phyloP scores from a whole-genome alignment of 148 eudicot species.

The Euryodendron excelsum region DNA sequence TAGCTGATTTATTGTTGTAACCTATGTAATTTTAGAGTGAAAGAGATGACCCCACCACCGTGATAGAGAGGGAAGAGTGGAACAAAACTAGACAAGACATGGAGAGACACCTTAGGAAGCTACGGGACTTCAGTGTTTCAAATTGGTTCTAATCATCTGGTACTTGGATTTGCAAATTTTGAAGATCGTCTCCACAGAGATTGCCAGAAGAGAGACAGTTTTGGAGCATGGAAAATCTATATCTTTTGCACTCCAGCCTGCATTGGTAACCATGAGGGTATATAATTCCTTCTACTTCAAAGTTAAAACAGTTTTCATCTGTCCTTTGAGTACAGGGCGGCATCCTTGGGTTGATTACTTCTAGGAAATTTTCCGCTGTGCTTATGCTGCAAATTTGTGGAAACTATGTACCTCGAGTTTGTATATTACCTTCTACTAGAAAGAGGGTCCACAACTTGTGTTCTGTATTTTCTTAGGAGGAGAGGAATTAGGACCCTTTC shows the following conservation, averaged over 20 bases:
- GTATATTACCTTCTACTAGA: too few relatives aligned
- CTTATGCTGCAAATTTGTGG: too few relatives aligned
- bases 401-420: too few relatives aligned
- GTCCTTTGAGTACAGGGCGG: too few relatives aligned
- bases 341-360: too few relatives aligned
- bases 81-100: constrained; percentile 63
- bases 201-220: background rate
- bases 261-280: background rate
- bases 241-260: background rate
- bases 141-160: constrained; percentile 69
- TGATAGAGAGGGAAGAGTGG: constrained; percentile 92
- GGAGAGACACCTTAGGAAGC: constrained; percentile 88
- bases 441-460: too few relatives aligned
- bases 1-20: constrained; percentile 12
- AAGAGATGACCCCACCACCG: constrained; percentile 78
- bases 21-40: constrained; percentile 48
- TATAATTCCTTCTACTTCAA: background rate
- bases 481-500: too few relatives aligned
- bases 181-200: background rate
- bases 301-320: too few relatives aligned
- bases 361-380: too few relatives aligned
- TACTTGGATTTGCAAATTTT: background rate
- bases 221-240: background rate
- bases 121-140: constrained; percentile 81
- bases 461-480: too few relatives aligned